Evolutionary conservation across 2,329 filamentous ascomycete species (phyloP).

Genomic region (Neospermospora avenae): DNA sequence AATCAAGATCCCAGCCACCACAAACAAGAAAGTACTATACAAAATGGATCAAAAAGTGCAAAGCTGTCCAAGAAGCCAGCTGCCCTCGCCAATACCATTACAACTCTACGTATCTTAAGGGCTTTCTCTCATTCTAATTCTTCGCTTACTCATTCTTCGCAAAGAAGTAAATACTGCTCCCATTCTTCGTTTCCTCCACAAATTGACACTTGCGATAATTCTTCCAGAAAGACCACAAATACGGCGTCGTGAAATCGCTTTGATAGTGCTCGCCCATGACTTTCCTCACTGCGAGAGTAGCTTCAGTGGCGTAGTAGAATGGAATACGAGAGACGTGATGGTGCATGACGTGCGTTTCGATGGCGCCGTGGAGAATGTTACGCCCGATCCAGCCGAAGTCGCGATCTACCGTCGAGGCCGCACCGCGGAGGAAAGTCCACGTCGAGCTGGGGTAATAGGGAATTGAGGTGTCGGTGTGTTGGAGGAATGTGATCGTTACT

Average conservation of each 20-base stretch:
- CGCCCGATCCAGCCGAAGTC: constrained; percentile 60
- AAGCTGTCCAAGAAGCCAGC: too few species aligned
- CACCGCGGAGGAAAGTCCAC: constrained; percentile 60
- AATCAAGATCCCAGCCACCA: too few species aligned
- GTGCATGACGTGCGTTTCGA: constrained; percentile 60
- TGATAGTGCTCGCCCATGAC: constrained; percentile 53
- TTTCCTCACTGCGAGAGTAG: constrained; percentile 51
- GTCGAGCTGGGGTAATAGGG: constrained; percentile 55
- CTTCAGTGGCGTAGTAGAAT: constrained; percentile 56
- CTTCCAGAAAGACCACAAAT: constrained; percentile 33
- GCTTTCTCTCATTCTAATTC: too few species aligned
- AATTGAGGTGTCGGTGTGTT: constrained; percentile 60
- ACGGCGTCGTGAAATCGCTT: constrained; percentile 35
- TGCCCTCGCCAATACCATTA: background rate
- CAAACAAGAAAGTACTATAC: too few species aligned
- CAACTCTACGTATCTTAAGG: too few species aligned
- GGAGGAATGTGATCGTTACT: constrained; percentile 74
- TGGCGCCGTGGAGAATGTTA: constrained; percentile 61
- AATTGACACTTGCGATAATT: constrained; percentile 28
- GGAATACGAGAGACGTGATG: constrained; percentile 58
- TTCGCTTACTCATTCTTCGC: constrained; percentile 14
- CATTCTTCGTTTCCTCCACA: constrained; percentile 31
- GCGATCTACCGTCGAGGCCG: constrained; percentile 58
- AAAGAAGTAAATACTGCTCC: constrained; percentile 27
- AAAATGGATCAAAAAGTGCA: too few species aligned